phyloP scores from a whole-genome alignment of 352 stramenopile species.

The Globisporangium nagaii region DNA sequence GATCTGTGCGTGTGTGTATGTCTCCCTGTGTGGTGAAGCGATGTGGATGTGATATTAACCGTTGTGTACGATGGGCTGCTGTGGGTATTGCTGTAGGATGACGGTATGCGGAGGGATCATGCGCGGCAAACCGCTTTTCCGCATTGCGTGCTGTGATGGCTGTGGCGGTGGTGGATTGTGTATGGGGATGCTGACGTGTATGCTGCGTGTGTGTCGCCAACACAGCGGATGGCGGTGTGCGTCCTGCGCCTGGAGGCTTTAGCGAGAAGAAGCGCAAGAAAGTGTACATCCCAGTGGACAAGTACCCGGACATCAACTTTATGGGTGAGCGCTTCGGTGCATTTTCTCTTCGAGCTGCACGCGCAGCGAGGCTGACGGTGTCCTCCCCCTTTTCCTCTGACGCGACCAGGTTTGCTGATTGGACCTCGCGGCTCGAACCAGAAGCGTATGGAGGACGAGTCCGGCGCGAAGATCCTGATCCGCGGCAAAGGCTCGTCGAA shows the following conservation, averaged over 20 bases:
- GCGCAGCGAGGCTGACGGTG: neutral
- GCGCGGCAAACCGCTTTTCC: neutral
- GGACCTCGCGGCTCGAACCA: conserved; percentile 88
- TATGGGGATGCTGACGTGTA: neutral
- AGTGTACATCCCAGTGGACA: conserved; percentile 89
- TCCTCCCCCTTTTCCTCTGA: neutral
- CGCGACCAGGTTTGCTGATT: conserved; percentile 64
- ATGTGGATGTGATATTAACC: no score
- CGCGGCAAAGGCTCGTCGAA: conserved; percentile 86
- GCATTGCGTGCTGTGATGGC: neutral
- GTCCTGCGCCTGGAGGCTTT: conserved; percentile 26
- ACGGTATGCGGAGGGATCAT: neutral
- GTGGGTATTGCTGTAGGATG: neutral
- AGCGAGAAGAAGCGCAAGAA: conserved; percentile 85
- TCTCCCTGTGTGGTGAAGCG: no score
- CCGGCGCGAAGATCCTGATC: conserved; percentile 88
- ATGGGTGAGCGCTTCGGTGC: conserved; percentile 48
- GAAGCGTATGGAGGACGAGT: conserved; percentile 91
- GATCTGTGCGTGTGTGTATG: no score
- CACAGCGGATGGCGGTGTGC: conserved; percentile 26
- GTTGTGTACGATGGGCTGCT: no score
- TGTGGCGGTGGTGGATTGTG: neutral
- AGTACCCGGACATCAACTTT: conserved; percentile 92
- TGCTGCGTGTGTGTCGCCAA: neutral
- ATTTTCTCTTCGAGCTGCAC: neutral